A percentile compares a stretch with the other conserved stretches of the same genome.
Conservation (phyloP, 1,284 basidiomycete genomes). For the Apiotrichum gracile region DNA sequence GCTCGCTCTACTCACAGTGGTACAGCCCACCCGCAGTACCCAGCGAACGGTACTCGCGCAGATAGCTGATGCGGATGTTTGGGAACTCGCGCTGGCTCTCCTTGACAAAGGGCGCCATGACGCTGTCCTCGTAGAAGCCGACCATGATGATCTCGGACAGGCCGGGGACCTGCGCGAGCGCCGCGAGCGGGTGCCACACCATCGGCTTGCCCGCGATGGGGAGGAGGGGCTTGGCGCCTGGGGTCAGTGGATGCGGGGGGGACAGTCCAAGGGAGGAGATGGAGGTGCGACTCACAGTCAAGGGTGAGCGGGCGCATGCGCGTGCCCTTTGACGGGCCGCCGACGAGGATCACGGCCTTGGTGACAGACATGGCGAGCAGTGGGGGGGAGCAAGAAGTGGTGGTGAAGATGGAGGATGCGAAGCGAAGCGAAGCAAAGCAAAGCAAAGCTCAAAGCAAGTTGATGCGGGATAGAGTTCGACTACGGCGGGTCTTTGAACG, state of each 20-base stretch:
- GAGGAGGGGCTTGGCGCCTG: conserved; percentile 49
- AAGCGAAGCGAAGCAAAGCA: no score
- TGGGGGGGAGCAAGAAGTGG: no score
- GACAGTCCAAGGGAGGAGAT: no score
- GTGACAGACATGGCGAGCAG: conserved; percentile 40
- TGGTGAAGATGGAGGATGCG: no score
- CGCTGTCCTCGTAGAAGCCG: conserved; percentile 52
- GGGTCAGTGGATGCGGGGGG: conserved; percentile 4
- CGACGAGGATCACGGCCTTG: conserved; percentile 46
- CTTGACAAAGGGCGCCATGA: conserved; percentile 50
- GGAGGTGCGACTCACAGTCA: conserved; percentile 49
- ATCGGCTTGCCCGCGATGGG: conserved; percentile 51
- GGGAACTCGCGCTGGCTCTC: conserved; percentile 51
- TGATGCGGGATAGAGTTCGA: no score
- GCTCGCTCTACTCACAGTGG: conserved; percentile 32
- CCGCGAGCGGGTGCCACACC: conserved; percentile 52
- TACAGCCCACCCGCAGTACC: conserved; percentile 51
- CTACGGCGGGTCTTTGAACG: no score
- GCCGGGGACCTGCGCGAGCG: conserved; percentile 49
- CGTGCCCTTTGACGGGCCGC: conserved; percentile 48
- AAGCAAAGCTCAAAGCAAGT: no score
- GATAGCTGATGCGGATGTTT: conserved; percentile 50
- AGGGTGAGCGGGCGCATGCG: conserved; percentile 51
- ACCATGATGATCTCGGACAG: conserved; percentile 51
- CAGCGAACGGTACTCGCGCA: conserved; percentile 51